Percentiles rank a stretch among this genome's conserved stretches.
Evolutionary conservation across 2,329 filamentous ascomycete genomes (phyloP).

Genomic region (Salinomyces thailandicus): DNA sequence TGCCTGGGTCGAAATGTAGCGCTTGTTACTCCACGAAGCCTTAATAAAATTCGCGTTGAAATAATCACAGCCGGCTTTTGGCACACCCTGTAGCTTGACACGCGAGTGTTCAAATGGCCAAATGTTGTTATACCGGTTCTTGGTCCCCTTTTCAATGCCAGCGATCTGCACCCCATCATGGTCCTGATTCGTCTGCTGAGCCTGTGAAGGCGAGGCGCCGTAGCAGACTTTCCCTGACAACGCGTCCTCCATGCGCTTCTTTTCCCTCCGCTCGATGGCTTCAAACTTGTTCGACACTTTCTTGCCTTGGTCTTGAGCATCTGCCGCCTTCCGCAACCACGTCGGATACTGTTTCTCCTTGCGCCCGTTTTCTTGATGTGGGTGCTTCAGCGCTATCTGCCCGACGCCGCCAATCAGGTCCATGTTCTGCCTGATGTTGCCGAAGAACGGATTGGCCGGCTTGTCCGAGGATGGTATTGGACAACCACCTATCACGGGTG

Average conservation of each 20-base stretch:
- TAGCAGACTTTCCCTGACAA: conserved; percentile 52
- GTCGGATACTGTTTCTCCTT: conserved; percentile 48
- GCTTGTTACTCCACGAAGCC: conserved; percentile 71
- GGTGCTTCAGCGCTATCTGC: conserved; percentile 55
- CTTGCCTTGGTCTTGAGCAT: conserved; percentile 62
- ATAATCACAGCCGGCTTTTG: conserved; percentile 70
- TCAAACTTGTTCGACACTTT: conserved; percentile 74
- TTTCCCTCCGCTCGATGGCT: conserved; percentile 71
- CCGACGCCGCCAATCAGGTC: conserved; percentile 89
- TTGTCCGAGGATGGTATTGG: conserved; percentile 61
- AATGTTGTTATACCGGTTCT: conserved; percentile 97
- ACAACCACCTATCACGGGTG: conserved; percentile 82
- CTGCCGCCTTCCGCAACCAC: conserved; percentile 66
- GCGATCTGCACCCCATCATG: conserved; percentile 56
- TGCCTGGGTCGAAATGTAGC: conserved; percentile 91
- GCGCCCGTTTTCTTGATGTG: conserved; percentile 39
- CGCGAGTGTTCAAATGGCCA: conserved; percentile 90
- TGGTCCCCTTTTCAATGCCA: conserved; percentile 85
- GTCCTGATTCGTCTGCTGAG: conserved; percentile 20
- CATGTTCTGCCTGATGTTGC: conserved; percentile 93
- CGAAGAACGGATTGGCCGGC: conserved; percentile 79
- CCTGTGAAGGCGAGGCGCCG: conserved; percentile 30
- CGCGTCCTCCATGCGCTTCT: conserved; percentile 84
- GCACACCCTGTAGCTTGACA: conserved; percentile 63
- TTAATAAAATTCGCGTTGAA: conserved; percentile 87